Percentiles rank a stretch among this genome's conserved stretches.
Conservation (phyloP, 495 filamentous ascomycete genomes). For the Annulohypoxylon stygium region DNA sequence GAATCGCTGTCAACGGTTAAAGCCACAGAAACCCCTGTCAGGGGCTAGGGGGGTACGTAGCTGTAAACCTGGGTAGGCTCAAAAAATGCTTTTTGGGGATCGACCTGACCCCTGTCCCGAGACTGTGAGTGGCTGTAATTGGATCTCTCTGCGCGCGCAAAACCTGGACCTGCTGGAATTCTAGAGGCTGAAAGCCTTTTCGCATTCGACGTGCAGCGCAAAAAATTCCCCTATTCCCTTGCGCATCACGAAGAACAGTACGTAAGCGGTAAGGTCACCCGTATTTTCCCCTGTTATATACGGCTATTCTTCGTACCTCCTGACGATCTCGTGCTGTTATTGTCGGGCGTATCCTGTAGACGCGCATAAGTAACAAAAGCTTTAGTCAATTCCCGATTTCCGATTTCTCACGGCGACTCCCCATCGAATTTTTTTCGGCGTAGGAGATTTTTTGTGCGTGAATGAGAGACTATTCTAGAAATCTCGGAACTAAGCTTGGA, state of each 20-base stretch:
- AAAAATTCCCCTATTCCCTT: slow-evolving; percentile 39
- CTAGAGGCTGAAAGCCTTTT: slow-evolving; percentile 32
- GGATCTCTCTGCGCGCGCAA: slow-evolving; percentile 38
- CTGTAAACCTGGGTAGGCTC: slow-evolving; percentile 19
- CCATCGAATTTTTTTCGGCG: not conserved
- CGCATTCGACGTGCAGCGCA: slow-evolving; percentile 20
- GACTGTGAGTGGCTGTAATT: slow-evolving; percentile 41
- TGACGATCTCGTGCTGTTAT: slow-evolving; percentile 36
- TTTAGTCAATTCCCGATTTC: not conserved
- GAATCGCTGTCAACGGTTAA: slow-evolving; percentile 1
- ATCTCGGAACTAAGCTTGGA: slow-evolving; percentile 6
- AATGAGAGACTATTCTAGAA: slow-evolving; percentile 11
- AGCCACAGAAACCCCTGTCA: slow-evolving; percentile 23
- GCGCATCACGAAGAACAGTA: slow-evolving; percentile 23
- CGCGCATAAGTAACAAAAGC: not conserved
- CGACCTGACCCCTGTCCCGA: slow-evolving; percentile 31
- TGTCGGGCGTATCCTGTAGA: not conserved
- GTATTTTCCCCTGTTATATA: slow-evolving; percentile 25
- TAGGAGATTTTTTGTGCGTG: not conserved
- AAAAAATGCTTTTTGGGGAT: slow-evolving; percentile 30
- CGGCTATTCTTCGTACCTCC: slow-evolving; percentile 19
- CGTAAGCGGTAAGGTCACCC: slow-evolving; percentile 31
- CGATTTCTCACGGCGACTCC: not conserved
- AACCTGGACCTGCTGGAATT: slow-evolving; percentile 26
- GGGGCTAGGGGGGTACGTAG: slow-evolving; percentile 22